Base-by-base conservation (phyloP, 1,284 basidiomycete species). In the Chalciporus sp. region DNA sequence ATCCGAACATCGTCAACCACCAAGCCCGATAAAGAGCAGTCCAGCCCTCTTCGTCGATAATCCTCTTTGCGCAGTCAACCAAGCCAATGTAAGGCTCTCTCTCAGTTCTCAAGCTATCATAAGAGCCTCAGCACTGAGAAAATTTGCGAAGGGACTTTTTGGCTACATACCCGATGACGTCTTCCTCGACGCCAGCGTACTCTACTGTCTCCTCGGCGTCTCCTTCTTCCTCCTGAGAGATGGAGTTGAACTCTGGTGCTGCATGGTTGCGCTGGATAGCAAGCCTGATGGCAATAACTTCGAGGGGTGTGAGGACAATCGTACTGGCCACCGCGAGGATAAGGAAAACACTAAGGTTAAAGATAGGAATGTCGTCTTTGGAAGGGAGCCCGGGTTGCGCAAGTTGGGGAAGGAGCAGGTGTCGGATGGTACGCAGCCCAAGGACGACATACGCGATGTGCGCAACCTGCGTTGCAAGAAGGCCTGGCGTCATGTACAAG, bases 231-330 rank as follows among this genome's bases (percentile, higher is more conserved):
- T 89, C 86, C 63, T 90, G 86, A 14, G 82, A 74, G 19, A 88
- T 83, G 0, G 86, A 85, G 59, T 88, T 85, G 62, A 82, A 88
- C 53, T 87, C 86, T 6, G 84, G 74, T 7, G 83, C 83, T 7
- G 85, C 84, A 57, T 90, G 86, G 62, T 94, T 95, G 52, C 92
- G 85, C 67, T 95, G 93, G 45, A 95, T 86, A 14, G 89, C 86
- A 14, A 95, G 78, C 55, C 92, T 79, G 12, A 89, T 91, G 11
- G 84, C 74, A 49, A 95, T 85, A 41, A 95, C 92, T 69, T 95
- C 92, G 35, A 95, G 75, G 1, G 93, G 93, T 37, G 89, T 82
- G 29, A 95, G 79, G 58, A 92, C 71, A 14, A 69, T 65, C 0
- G 88, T 86, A 66, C 85, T 85, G 47, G 85, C 56, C 42, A 83